phyloP scores from a whole-genome alignment of 306 rosid genomes.

The Prosopis cineraria region DNA sequence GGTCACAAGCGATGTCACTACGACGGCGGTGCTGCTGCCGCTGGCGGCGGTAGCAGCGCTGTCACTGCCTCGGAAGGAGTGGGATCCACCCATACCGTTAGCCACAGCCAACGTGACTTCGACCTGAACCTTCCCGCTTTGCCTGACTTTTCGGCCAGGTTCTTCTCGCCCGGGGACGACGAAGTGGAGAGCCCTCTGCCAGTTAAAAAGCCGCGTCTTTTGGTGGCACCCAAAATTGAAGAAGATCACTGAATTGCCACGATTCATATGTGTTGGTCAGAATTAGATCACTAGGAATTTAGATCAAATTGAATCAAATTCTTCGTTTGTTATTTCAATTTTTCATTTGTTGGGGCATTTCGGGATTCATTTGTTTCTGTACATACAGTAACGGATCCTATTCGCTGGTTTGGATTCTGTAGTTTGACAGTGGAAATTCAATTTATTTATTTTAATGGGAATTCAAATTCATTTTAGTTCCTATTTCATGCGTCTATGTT shows the following conservation, averaged over 20 bases:
- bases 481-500: background rate
- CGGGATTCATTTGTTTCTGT: slow-evolving; percentile 39
- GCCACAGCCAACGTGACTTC: slow-evolving; percentile 61
- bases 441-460: slow-evolving; percentile 35
- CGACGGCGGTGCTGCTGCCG: slow-evolving; percentile 58
- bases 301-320: background rate
- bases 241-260: slow-evolving; percentile 25
- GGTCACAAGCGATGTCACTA: slow-evolving; percentile 99
- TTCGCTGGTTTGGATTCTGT: slow-evolving; percentile 29
- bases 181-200: slow-evolving; percentile 93
- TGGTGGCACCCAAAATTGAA: slow-evolving; percentile 52
- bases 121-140: slow-evolving; percentile 91
- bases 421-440: slow-evolving; percentile 34
- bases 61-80: slow-evolving; percentile 81
- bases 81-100: slow-evolving; percentile 69
- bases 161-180: slow-evolving; percentile 59
- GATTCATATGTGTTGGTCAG: background rate
- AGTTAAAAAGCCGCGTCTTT: slow-evolving; percentile 63
- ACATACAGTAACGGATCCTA: slow-evolving; percentile 37
- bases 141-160: slow-evolving; percentile 59
- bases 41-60: slow-evolving; percentile 46
- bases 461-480: slow-evolving; percentile 15
- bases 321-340: background rate
- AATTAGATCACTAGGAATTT: background rate
- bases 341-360: background rate